A percentile compares a stretch with the other conserved stretches of the same genome.
Conservation (phyloP, 202 grass and related monocot genomes). For the Setaria viridis region DNA sequence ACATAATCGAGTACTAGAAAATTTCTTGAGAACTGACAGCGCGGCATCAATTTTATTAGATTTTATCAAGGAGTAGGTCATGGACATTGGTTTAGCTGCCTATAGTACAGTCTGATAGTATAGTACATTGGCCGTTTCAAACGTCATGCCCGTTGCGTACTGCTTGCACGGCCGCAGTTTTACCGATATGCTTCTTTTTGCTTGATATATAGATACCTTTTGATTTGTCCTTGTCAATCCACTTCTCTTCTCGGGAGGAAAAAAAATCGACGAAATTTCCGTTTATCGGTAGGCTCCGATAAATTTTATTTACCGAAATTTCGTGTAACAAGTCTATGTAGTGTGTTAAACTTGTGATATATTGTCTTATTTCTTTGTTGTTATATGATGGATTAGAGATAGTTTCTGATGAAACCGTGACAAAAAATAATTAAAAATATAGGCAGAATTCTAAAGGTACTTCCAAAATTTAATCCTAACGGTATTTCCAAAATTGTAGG, state of each 20-base stretch:
- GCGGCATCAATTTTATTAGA: background rate
- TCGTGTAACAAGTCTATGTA: background rate
- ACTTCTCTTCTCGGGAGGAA: background rate
- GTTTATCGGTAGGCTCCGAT: accelerated
- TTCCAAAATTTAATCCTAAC: background rate
- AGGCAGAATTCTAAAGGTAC: background rate
- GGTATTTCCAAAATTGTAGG: too few species aligned
- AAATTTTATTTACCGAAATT: background rate
- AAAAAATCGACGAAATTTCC: background rate
- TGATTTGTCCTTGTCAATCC: background rate
- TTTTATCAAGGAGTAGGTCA: background rate
- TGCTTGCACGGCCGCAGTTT: background rate
- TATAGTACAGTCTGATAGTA: background rate
- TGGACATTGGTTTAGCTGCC: background rate
- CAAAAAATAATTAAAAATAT: background rate
- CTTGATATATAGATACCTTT: background rate
- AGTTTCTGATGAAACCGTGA: background rate
- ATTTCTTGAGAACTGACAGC: background rate
- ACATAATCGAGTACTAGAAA: background rate
- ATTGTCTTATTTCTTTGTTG: background rate
- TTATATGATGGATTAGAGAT: background rate
- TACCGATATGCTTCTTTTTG: background rate
- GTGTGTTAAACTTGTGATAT: background rate
- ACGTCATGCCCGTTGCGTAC: background rate
- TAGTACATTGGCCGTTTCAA: background rate